A percentile compares a stretch with the other conserved stretches of the same genome.
These are phyloP conservation scores for Casaregolazyma suthepensis DNA, from an alignment of 1,139 yeast species.

Conservation along the genomic window DNA sequence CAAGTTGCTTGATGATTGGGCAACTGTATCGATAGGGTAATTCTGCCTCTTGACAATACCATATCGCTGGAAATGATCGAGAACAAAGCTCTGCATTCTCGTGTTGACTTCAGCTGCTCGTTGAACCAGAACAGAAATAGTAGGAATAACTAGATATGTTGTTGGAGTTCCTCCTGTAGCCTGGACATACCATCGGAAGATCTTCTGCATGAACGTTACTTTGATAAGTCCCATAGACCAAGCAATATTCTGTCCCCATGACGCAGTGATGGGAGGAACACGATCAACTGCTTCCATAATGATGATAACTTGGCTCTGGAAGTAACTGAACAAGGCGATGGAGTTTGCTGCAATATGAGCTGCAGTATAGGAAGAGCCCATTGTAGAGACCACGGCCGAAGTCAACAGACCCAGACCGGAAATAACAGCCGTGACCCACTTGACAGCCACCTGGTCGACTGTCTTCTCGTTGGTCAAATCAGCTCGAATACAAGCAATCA, in stretches of 20 bases:
- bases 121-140: conserved; percentile 71
- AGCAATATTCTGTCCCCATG: conserved; percentile 94
- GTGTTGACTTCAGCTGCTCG: conserved; percentile 23
- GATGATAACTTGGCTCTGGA: conserved; percentile 87
- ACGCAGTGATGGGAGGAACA: conserved; percentile 94
- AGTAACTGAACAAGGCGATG: conserved; percentile 81
- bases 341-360: conserved; percentile 96
- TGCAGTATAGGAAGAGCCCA: conserved; percentile 90
- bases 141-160: conserved; percentile 45
- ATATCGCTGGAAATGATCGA: background rate
- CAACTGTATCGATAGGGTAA: conserved; percentile 11
- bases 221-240: conserved; percentile 93
- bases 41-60: background rate
- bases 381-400: conserved; percentile 78
- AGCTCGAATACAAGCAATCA: conserved; percentile 89
- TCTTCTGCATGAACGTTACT: conserved; percentile 70
- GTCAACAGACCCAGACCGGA: conserved; percentile 85
- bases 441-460: conserved; percentile 86
- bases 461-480: conserved; percentile 79
- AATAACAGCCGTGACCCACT: conserved; percentile 96
- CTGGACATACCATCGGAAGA: conserved; percentile 91
- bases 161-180: conserved; percentile 90
- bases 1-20: conserved; percentile 24
- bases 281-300: conserved; percentile 93
- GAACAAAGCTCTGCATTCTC: conserved; percentile 3